phyloP scores from a whole-genome alignment of 2,329 filamentous ascomycete species.

The Sporothrix protearum region DNA sequence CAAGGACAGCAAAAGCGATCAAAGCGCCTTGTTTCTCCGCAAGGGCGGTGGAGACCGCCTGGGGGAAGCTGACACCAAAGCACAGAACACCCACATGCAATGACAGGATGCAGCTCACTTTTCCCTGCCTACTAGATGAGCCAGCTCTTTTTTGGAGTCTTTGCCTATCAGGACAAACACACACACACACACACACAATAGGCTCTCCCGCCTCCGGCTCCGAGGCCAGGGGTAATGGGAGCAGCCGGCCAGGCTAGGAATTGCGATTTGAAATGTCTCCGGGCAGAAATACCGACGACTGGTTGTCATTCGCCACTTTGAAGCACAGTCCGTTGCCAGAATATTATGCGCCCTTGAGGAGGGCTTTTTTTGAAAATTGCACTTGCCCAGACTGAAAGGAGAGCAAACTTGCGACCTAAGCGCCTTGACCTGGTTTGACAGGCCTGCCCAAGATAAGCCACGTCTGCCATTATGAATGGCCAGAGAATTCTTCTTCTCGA shows the following conservation, averaged over 20 bases:
- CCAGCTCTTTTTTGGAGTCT: not conserved
- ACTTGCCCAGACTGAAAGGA: not conserved
- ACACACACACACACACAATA: not conserved
- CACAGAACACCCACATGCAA: not conserved
- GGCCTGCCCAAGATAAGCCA: not conserved
- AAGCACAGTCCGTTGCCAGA: not conserved
- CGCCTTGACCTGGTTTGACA: not conserved
- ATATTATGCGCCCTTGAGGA: no score
- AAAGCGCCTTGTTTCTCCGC: constrained; percentile 1
- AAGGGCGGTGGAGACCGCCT: not conserved
- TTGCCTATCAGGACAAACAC: not conserved
- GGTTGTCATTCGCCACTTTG: not conserved
- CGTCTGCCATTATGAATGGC: not conserved
- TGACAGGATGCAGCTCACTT: not conserved
- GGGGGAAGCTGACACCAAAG: constrained; percentile 1
- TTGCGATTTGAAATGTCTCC: not conserved
- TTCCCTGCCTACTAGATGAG: no score
- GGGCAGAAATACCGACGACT: not conserved
- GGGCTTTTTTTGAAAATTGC: not conserved
- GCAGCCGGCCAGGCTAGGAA: not conserved
- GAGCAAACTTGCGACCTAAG: not conserved
- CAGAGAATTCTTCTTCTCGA: not conserved
- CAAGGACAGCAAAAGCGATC: constrained; percentile 1
- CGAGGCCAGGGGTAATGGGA: not conserved
- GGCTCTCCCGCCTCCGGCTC: not conserved